Base-by-base conservation (phyloP, 345 rosid species). In the rapeseed (Brassica napus) region DNA sequence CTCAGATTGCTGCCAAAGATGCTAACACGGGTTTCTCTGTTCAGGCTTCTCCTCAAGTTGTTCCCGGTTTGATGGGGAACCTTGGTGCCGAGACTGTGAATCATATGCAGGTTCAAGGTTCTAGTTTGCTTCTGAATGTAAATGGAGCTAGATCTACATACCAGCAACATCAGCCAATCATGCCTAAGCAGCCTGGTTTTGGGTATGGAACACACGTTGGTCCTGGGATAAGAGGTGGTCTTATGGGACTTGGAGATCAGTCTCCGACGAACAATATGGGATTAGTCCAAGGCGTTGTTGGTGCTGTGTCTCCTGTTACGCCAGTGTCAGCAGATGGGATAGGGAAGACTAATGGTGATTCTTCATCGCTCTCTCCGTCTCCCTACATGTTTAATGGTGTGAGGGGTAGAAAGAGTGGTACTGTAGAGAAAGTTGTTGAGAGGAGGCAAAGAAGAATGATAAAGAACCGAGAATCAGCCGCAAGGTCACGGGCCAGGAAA, bases 401-500 rank as follows among this genome's bases (percentile, higher is more conserved):
- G 62, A 88, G 97, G 49, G 97, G 94, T 23, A 89, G 93, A 81
- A 95, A 85, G 78, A 75, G 85, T 84, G 90, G 90, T 34, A 71
- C 82, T 18, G 90, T 93, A 73, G 99, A 95, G 86, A 95, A 91
- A 86, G 99, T 90, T 86, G 96, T 83, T 66, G 98, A 95, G 91
- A 90, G 98, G 86, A 91, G 99, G 86, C 99, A 95, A 72, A 90
- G 90, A 83, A 91, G 99, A 84, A 95, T 95, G 99, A 93, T 95
- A 39, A 95, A 95, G 87, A 95, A 95, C 71, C 86, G 99, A 78
- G 99, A 95, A 83, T 93, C 99, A 11, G 99, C 99, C 79, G 98
- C 99, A 26, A 87, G 98, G 59, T 95, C 99, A 11, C 87, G 98
- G n/a, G 99, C 99, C 54, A 91, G 99, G 18, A 95, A 95, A 82